Percentiles rank a stretch among this genome's conserved stretches.
phyloP scores from a whole-genome alignment of 768 basidiomycete species.

The Lactifluus subvellereus region DNA sequence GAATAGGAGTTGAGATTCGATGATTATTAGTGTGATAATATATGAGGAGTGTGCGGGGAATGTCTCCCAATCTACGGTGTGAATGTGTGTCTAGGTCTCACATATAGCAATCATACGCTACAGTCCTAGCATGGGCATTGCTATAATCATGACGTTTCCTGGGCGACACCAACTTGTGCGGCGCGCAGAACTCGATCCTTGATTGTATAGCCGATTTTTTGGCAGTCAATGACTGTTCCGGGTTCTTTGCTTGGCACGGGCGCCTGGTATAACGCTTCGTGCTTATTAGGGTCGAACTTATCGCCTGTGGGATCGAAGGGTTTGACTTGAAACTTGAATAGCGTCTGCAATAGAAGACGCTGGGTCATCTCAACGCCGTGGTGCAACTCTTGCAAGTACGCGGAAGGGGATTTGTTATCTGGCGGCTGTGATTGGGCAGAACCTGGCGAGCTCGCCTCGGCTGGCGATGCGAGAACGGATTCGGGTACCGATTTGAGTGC shows the following conservation, averaged over 20 bases:
- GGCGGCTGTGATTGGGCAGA: constrained; percentile 13
- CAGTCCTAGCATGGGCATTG: constrained; percentile 2
- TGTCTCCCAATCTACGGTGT: constrained; percentile 31
- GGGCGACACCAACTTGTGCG: constrained; percentile 94
- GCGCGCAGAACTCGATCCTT: constrained; percentile 91
- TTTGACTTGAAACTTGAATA: constrained; percentile 88
- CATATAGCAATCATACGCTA: constrained; percentile 7
- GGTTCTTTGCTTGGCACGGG: constrained; percentile 87
- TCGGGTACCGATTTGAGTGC: constrained; percentile 76
- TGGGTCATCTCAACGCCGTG: constrained; percentile 91
- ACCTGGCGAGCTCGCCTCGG: constrained; percentile 14
- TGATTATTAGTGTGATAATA: constrained; percentile 43
- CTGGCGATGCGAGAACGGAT: constrained; percentile 36
- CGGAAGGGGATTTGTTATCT: constrained; percentile 47
- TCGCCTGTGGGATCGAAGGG: constrained; percentile 91
- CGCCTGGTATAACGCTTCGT: constrained; percentile 93
- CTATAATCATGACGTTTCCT: constrained; percentile 45
- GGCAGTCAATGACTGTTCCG: constrained; percentile 85
- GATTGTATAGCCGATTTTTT: constrained; percentile 89
- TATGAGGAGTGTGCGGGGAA: constrained; percentile 27
- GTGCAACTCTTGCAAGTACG: constrained; percentile 65
- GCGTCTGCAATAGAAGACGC: constrained; percentile 78
- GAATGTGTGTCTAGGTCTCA: constrained; percentile 16
- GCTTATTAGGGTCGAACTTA: constrained; percentile 88
- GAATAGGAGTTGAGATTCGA: constrained; percentile 83